Evolutionary conservation across 164 flowering plant species (phyloP), one percentile per base, ranked within the genome.

Genomic region (Protea cynaroides): DNA sequence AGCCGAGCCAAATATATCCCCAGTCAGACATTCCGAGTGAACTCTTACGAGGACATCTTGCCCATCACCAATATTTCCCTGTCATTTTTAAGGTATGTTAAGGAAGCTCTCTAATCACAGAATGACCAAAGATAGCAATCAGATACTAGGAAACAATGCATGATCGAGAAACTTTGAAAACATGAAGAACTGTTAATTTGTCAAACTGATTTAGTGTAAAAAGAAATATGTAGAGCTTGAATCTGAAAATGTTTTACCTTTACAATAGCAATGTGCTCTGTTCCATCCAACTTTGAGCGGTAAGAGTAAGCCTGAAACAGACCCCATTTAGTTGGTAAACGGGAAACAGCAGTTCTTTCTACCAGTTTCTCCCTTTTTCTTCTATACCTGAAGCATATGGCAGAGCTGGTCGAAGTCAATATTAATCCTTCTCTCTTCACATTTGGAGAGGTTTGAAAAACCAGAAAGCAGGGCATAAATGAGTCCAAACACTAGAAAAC

Each of bases 1-100:
- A 34, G 81, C 88, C 57, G 98, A 89, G 1, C 98, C 92, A 70
- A 92, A 87, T 52, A 89, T 86, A 64, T 89, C 98, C 25, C 96
- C 98, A 3, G 93, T 92, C 58, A 92, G 72, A 64, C 98, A 92
- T 68, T 90, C 93, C 22, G 96, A 92, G 58, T 90, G 98, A 56
- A 90, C 92, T 73, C 98, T 79, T 34, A 90, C 96, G 11, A 90
- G 83, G 8, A 90, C 81, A 74, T 92, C 93, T 73, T 85, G 81
- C 47, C 96, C 98, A 70, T 92, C 24, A 38, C 85, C 92, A 38
- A 92, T 82, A 61, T 73, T 71, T 62, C 96, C 98, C 98, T 89
- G 73, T 62, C 23, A 44, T 29, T 29, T 29, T 29, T 29, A 29
- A 29, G 1, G 22, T 44, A 1, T 24, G 25, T 36, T 38, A 56